Evolutionary conservation across 1,284 basidiomycete species (phyloP), one percentile per base, ranked within the genome.

Genomic region (Trichosporon coremiiforme): DNA sequence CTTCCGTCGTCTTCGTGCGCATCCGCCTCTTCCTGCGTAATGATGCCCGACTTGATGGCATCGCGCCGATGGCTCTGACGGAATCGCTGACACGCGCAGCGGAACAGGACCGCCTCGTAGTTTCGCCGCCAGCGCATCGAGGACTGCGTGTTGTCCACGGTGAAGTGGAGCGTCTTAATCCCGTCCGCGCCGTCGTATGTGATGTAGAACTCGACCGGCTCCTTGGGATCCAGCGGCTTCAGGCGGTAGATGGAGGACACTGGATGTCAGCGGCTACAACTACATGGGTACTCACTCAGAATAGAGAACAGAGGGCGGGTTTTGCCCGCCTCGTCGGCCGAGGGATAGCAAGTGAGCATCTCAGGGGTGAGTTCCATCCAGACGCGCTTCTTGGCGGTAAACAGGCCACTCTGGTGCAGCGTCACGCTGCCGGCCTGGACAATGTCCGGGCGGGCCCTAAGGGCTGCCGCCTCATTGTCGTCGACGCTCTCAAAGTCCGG

Each of bases 281-380:
- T 12, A 17, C 41, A 15, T 2, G 8, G 13, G 13, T 31, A 84
- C 87, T 77, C 72, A 89, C 89, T 80, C 25, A 89, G 78, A 10
- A 89, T 78, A 15, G 87, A 86, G 62, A 84, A 82, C 13, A 89
- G 67, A 10, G 89, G 89, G 22, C 86, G 82, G 3, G 87, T 86
- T 36, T 85, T 85, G 41, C 88, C 87, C 66, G 86, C 84, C 22
- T 89, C 87, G 20, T 85, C 86, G 62, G 87, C 87, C 22, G 87
- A 87, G 0, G 87, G 85, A 72, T 88, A 90, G 0, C 85, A 84
- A 65, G 88, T 88, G 38, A 90, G 73, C 87, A 89, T 89, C 71
- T 90, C 89, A 41, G 85, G 12, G 15, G 70, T 78, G 31, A 91
- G 79, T 75, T 90, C 89, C 78, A 90, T 76, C 89, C 89, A 90